Conservation (phyloP, 2,329 filamentous ascomycete genomes). For the Juglanconis sp. region DNA sequence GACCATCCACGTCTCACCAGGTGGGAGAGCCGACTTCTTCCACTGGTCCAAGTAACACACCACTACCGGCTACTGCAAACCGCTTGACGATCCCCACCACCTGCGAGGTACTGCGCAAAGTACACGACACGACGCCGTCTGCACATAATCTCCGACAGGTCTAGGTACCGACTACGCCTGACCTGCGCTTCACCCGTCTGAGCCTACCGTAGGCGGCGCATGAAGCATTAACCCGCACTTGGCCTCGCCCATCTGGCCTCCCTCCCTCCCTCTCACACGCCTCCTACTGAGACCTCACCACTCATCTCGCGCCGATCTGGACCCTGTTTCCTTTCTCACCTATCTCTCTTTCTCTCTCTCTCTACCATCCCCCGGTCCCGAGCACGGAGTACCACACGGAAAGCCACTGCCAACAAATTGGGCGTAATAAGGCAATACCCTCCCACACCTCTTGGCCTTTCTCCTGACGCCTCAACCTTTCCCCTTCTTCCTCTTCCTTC, state of each 20-base stretch:
- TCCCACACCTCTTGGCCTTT: slow-evolving; percentile 10
- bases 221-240: slow-evolving; percentile 16
- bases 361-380: neutral
- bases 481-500: neutral
- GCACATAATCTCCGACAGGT: neutral
- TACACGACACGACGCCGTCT: neutral
- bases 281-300: slow-evolving; percentile 17
- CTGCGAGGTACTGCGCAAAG: neutral
- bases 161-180: neutral
- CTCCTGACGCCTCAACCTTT: neutral
- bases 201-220: slow-evolving; percentile 4
- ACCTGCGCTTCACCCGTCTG: slow-evolving; percentile 3
- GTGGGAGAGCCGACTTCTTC: slow-evolving; percentile 9
- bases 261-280: slow-evolving; percentile 2
- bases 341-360: neutral
- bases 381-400: slow-evolving; percentile 9
- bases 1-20: slow-evolving; percentile 12
- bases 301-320: slow-evolving; percentile 15
- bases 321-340: neutral
- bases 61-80: neutral
- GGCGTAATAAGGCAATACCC: slow-evolving; percentile 17
- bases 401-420: slow-evolving; percentile 14
- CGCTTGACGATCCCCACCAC: neutral
- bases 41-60: slow-evolving; percentile 11
- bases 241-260: slow-evolving; percentile 10